Evolutionary conservation across 78 protist genomes (phyloP), one percentile per base, ranked within the genome.

Genomic region (Chrysochromulina parva): DNA sequence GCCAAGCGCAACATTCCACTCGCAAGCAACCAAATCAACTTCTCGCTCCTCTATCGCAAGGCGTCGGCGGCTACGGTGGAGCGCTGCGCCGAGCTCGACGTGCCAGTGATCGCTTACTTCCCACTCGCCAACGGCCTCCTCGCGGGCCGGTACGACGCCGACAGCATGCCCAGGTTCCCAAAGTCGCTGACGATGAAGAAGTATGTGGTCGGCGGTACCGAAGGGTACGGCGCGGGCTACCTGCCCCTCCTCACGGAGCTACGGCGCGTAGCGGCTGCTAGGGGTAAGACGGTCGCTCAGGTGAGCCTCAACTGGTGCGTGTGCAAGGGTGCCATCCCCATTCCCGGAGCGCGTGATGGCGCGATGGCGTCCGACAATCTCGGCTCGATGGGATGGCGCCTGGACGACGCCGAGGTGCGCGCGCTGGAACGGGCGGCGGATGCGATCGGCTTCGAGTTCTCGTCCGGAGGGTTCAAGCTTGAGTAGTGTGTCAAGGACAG

Each of bases 111-210:
- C 38, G 60, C 66, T 22, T 80, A 80, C 86, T 80, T 22, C 65
- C 86, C 86, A 47, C 86, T 80, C 14, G 86, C 86, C 19, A 80
- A 22, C 20, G 86, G 86, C 20, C 65, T 80, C 48, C 62, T 80
- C 4, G 13, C 65, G 16, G 86, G 86, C n/a, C 11, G 48, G 38
- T 80, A 80, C 38, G 1, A 26, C 17, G 65, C 86, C 4, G 62
- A 52, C 52, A 54, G 20, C 19, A 22, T 80, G 58, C 86, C 86
- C 17, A 22, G 7, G 19, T 26, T 26, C 10, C 86, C 4, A 7
- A 80, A 80, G 62, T 26, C 38, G 14, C 2, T 10, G 48, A 3
- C 62, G 50, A 80, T 80, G 86, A 11, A 22, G 20, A 53, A 53
- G 48, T 80, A 54, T 65, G 59, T 80, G 4, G 65, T 54, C 24